Percentiles rank a stretch among this genome's conserved stretches.
Conservation (phyloP, 2,329 filamentous ascomycete species). For the Fusarium devonianum region DNA sequence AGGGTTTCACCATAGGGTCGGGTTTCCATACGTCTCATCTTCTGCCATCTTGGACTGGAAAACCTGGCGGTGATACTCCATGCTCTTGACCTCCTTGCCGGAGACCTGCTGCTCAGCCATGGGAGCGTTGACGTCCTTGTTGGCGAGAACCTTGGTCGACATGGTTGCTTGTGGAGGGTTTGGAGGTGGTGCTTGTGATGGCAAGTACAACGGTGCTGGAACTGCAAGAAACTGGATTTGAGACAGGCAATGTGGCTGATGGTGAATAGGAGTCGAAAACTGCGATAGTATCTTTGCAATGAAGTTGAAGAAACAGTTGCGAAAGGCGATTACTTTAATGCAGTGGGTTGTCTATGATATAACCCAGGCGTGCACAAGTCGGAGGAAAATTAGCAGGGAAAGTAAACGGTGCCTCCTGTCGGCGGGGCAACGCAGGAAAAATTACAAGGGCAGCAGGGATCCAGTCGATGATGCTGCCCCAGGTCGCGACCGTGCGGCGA, state of each 20-base stretch:
- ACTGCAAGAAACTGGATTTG: background rate
- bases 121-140: conserved; percentile 70
- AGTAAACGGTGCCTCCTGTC: conserved; percentile 37
- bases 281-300: conserved; percentile 16
- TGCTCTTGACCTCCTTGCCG: conserved; percentile 65
- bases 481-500: too few species aligned
- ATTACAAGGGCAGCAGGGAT: conserved; percentile 16
- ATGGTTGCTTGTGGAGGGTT: conserved; percentile 54
- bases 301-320: conserved; percentile 10
- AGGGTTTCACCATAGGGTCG: too few species aligned
- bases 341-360: conserved; percentile 23
- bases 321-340: conserved; percentile 24
- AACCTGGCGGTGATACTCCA: conserved; percentile 81
- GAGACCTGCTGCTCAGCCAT: conserved; percentile 47
- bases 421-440: conserved; percentile 39
- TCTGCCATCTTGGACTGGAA: conserved; percentile 73
- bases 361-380: conserved; percentile 20
- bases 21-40: conserved; percentile 65
- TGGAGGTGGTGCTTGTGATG: background rate
- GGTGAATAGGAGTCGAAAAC: background rate
- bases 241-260: too few species aligned
- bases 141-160: conserved; percentile 67
- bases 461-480: conserved; percentile 11
- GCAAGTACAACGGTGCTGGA: background rate
- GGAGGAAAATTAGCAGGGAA: conserved; percentile 24